Base-by-base conservation (phyloP, 352 stramenopile species). In the Globisporangium megalacanthum region DNA sequence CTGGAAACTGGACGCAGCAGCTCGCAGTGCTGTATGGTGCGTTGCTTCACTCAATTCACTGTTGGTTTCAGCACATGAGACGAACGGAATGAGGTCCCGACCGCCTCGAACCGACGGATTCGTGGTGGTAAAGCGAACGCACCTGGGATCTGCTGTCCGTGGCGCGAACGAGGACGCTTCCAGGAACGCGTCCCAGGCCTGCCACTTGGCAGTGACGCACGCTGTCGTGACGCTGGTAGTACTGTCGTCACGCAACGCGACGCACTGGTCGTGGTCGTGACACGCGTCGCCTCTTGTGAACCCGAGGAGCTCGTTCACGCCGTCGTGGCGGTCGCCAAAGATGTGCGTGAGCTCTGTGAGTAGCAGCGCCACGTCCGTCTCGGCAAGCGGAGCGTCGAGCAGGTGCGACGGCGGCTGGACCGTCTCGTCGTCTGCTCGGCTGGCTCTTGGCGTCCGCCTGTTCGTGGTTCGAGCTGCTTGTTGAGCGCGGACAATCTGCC, bases 301-400 rank as follows among this genome's bases (percentile, higher is more conserved):
- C 15, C 54, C 60, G 0, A 78, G 60, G 10, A 78, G 37, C 20
- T 61, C 52, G 17, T 56, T 65, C n/a, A 78, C 42, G 11, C 58
- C 53, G 14, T 45, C 36, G 33, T 73, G 64, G 4, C 71, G 61
- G 33, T 75, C 67, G 9, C 65, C 70, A 48, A 78, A 69, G 6
- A 72, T 52, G 25, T 65, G 60, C 0, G 53, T 22, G 10, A 78
- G 51, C 13, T 71, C 60, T 1, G 56, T 55, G 14, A 73, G 56
- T 7, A 78, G 47, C 41, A 65, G 29, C 19, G 68, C 53, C 4
- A 67, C 46, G 25, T 73, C 64, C 13, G 41, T 46, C 17, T 49
- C 49, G 14, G 56, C 61, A 7, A 73, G 17, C 25, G 15, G 8
- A 48, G 49, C 17, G 19, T 54, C 53, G 9, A 15, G 15, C 25